These are phyloP conservation scores for Hymenoscyphus infarciens DNA, from an alignment of 2,329 filamentous ascomycete genomes.

Conservation along the genomic window DNA sequence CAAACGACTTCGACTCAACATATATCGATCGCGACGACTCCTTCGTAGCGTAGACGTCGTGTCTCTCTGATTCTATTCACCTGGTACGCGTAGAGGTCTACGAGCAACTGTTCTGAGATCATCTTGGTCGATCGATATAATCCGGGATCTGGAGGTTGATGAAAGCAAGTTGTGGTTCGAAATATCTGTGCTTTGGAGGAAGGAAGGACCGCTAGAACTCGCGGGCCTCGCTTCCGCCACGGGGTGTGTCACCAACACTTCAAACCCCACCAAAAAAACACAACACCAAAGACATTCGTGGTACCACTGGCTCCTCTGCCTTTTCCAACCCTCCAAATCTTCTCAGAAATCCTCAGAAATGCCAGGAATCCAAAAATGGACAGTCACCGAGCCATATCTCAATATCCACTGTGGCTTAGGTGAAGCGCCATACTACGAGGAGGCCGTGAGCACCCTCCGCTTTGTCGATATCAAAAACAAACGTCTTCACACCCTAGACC, in stretches of 20 bases:
- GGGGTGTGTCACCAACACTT: neutral
- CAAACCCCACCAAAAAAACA: constrained; percentile 7
- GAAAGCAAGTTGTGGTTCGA: neutral
- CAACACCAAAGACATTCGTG: constrained; percentile 13
- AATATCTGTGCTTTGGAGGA: too few species aligned
- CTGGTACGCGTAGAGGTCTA: neutral
- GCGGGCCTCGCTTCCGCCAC: constrained; percentile 4
- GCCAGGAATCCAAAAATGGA: constrained; percentile 41
- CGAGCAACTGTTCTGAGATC: neutral
- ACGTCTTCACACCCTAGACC: constrained; percentile 67
- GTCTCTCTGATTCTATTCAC: neutral
- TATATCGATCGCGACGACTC: neutral
- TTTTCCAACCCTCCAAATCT: constrained; percentile 12
- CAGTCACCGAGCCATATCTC: constrained; percentile 49
- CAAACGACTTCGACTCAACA: neutral
- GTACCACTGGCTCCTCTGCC: constrained; percentile 19
- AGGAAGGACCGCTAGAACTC: too few species aligned
- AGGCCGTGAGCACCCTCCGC: constrained; percentile 63
- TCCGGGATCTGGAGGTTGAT: neutral
- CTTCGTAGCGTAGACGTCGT: neutral
- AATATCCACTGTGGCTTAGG: constrained; percentile 63
- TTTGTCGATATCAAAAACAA: constrained; percentile 82
- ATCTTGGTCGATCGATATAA: neutral
- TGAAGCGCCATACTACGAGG: constrained; percentile 69
- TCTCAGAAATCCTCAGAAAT: constrained; percentile 5